A percentile compares a stretch with the other conserved stretches of the same genome.
These are phyloP conservation scores for Aspergillus melleus DNA, from an alignment of 2,329 filamentous ascomycete species.

Conservation along the genomic window DNA sequence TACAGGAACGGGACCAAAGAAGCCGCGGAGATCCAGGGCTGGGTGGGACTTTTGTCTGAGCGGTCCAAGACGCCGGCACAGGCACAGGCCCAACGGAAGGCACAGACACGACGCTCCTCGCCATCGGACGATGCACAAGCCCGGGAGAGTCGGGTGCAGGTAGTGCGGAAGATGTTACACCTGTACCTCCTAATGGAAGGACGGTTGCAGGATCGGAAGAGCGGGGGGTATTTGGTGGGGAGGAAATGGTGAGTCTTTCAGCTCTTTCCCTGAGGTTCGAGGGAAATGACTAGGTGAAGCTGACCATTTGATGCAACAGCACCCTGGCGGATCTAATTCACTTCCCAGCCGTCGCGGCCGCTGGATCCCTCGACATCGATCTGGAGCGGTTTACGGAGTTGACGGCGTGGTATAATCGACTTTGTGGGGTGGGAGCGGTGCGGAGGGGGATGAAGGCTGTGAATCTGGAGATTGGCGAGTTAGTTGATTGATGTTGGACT, in stretches of 20 bases:
- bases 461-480: not conserved
- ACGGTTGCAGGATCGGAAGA: constrained; percentile 5
- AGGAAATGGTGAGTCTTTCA: constrained; percentile 11
- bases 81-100: not conserved
- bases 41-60: not conserved
- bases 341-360: constrained; percentile 12
- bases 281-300: too few species aligned
- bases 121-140: too few species aligned
- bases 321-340: constrained; percentile 12
- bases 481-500: too few species aligned
- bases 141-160: not conserved
- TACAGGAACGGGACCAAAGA: constrained; percentile 5
- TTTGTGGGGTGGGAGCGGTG: not conserved
- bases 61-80: not conserved
- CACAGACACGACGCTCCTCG: not conserved
- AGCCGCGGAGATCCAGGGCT: not conserved
- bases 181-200: constrained; percentile 14
- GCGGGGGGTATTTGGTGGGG: constrained; percentile 8
- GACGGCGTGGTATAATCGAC: constrained; percentile 15
- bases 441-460: constrained; percentile 9
- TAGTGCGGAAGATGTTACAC: constrained; percentile 4
- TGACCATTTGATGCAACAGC: not conserved
- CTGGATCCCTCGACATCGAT: constrained; percentile 6
- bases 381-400: constrained; percentile 14
- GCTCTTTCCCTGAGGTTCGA: not conserved